Base-by-base conservation (phyloP, 2,329 filamentous ascomycete genomes). In the Alternaria solani region DNA sequence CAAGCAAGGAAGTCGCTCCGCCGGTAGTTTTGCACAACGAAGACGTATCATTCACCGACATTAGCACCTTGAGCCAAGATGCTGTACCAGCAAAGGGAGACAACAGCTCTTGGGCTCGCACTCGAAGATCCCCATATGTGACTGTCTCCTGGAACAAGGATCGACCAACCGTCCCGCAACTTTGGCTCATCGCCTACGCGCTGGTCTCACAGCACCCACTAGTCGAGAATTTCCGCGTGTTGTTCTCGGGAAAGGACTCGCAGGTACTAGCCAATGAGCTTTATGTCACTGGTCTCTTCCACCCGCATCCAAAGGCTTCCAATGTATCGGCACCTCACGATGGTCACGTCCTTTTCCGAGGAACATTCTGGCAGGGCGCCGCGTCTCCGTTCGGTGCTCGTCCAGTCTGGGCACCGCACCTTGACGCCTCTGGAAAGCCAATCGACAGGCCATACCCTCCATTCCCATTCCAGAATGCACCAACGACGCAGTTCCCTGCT, bases 271-370 rank as follows among this genome's bases (percentile, higher is more conserved):
- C 72, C 8, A 69, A 77, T 5, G 81, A 83, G 60, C 73, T 83
- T 14, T 76, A 80, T 55, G 51, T 67, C 11, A 78, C 77, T 18
- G 81, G 81, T n/a, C 74, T 85, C 6, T 82, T 80, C 5, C 75
- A 79, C 16, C 66, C 76, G 28, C 78, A 83, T 67, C 81, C 81
- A 7, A 75, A 65, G 43, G 55, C 76, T 71, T 63, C 81, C 67
- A 47, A 73, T 74, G 42, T 68, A 38, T 70, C 73, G 47, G 73
- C 71, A 25, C 62, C 77, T 7, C 75, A 78, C 52, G 78, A 78
- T 55, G 70, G 77, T 11, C 66, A 87, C 36, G 65, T 88, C 26
- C 72, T 87, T 46, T 78, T 86, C 2, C 81, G 86, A 57, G 80
- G 81, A 43, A 79, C 76, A n/a, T 81, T 81, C 60, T 81, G 80